Percentiles rank a stretch among this genome's conserved stretches.
These are phyloP conservation scores for Plenodomus lindquistii DNA, from an alignment of 2,329 filamentous ascomycete genomes.

Conservation along the genomic window DNA sequence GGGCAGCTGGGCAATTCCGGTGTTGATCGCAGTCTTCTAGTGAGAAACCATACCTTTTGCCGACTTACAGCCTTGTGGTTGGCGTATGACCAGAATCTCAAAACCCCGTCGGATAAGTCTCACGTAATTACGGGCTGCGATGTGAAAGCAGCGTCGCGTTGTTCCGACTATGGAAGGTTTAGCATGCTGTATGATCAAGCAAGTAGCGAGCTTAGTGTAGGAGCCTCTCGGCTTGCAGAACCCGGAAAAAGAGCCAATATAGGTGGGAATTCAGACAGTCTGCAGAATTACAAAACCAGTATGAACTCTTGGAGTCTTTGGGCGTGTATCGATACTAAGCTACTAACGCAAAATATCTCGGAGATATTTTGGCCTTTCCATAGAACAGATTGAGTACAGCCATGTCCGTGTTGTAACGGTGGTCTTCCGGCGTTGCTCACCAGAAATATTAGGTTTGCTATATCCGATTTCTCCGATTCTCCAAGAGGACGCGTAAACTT, in stretches of 20 bases:
- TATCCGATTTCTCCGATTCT: no score
- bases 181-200: background rate
- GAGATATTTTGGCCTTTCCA: no score
- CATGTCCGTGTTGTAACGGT: no score
- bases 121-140: background rate
- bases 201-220: background rate
- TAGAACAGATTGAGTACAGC: no score
- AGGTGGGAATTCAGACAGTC: background rate
- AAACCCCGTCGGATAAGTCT: background rate
- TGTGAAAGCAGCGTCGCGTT: background rate
- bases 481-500: no score
- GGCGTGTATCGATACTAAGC: no score
- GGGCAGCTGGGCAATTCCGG: background rate
- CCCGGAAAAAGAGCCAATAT: background rate
- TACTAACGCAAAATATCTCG: no score
- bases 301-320: no score
- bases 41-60: background rate
- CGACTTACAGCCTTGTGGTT: background rate
- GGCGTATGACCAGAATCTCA: background rate
- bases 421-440: no score
- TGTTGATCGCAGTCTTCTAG: background rate
- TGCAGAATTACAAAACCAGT: no score
- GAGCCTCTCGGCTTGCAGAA: background rate
- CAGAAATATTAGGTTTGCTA: no score
- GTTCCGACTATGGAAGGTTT: background rate